Conservation (phyloP, 495 filamentous ascomycete species). For the Penicillium egyptiacum region DNA sequence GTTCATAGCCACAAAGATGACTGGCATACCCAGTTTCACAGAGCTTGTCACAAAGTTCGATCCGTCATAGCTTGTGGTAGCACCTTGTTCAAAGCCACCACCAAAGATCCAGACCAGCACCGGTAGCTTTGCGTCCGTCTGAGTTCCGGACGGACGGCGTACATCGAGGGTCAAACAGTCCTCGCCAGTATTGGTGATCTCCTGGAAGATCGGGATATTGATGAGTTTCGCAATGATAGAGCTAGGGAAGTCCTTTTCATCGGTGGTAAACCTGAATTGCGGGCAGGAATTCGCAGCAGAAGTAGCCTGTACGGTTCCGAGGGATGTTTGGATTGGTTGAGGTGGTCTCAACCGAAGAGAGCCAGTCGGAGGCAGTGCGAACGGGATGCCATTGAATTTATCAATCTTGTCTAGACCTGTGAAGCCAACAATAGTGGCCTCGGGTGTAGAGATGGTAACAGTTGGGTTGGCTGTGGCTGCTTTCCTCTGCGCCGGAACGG, state of each 20-base stretch:
- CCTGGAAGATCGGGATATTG: slow-evolving; percentile 59
- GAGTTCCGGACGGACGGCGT: slow-evolving; percentile 58
- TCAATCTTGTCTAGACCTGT: slow-evolving; percentile 37
- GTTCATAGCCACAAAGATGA: slow-evolving; percentile 74
- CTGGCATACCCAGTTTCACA: slow-evolving; percentile 55
- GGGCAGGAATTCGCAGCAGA: slow-evolving; percentile 53
- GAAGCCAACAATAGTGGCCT: slow-evolving; percentile 54
- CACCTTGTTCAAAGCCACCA: slow-evolving; percentile 64
- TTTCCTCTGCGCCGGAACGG: slow-evolving; percentile 24
- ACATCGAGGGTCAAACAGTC: slow-evolving; percentile 69
- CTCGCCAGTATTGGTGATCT: slow-evolving; percentile 48
- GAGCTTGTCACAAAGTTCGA: slow-evolving; percentile 52
- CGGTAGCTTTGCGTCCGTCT: slow-evolving; percentile 55
- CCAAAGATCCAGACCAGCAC: slow-evolving; percentile 70
- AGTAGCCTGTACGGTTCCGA: slow-evolving; percentile 54
- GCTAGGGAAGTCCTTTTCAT: slow-evolving; percentile 30
- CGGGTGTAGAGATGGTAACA: slow-evolving; percentile 46
- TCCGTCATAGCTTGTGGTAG: slow-evolving; percentile 60
- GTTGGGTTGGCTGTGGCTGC: slow-evolving; percentile 28
- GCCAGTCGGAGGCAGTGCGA: slow-evolving; percentile 60
- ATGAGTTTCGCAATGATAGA: slow-evolving; percentile 53
- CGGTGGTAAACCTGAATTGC: slow-evolving; percentile 50
- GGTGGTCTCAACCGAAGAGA: slow-evolving; percentile 60
- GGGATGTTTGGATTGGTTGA: slow-evolving; percentile 47
- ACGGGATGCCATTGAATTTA: slow-evolving; percentile 64